Evolutionary conservation across 108 stramenopile species (phyloP).

Genomic region (Stephanodiscus minutulus): DNA sequence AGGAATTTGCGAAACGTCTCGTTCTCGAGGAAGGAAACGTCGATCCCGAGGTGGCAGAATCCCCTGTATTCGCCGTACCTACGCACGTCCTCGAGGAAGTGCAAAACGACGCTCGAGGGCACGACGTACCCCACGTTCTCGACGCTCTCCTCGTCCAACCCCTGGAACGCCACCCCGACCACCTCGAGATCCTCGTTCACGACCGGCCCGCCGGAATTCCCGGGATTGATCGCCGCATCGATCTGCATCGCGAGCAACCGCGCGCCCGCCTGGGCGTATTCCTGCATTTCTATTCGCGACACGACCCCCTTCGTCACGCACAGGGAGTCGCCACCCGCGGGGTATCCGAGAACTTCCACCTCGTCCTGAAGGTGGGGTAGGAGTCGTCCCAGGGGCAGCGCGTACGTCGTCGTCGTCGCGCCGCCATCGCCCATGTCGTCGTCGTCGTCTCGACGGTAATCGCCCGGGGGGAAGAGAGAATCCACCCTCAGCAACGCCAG

Average conservation of each 20-base stretch:
- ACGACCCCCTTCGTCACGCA: conserved; percentile 77
- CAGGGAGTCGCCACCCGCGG: conserved; percentile 62
- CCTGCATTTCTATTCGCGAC: conserved; percentile 64
- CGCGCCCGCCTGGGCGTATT: conserved; percentile 54
- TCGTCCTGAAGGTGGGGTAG: conserved; percentile 60
- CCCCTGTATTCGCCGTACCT: conserved; percentile 51
- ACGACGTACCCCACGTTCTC: conserved; percentile 76
- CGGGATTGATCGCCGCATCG: conserved; percentile 78
- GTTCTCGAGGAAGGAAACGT: conserved; percentile 51
- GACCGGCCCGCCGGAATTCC: conserved; percentile 65
- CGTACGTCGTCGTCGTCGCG: conserved; percentile 1
- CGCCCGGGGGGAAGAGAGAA: conserved; percentile 30
- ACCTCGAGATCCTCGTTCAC: conserved; percentile 53
- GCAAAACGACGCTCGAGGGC: conserved; percentile 55
- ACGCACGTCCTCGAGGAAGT: conserved; percentile 56
- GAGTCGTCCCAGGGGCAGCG: conserved; percentile 46
- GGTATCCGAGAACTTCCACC: conserved; percentile 70
- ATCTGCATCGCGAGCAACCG: conserved; percentile 66
- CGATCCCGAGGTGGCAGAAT: conserved; percentile 52
- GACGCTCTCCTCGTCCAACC: conserved; percentile 46
- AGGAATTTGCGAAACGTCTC: conserved; percentile 45
- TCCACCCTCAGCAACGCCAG: conserved; percentile 62
- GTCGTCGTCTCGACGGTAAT: conserved; percentile 9
- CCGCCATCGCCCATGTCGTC: not conserved
- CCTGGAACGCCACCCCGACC: conserved; percentile 72